Evolutionary conservation across 164 flowering plant genomes (phyloP), one percentile per base, ranked within the genome.

Genomic region (Sedum album): DNA sequence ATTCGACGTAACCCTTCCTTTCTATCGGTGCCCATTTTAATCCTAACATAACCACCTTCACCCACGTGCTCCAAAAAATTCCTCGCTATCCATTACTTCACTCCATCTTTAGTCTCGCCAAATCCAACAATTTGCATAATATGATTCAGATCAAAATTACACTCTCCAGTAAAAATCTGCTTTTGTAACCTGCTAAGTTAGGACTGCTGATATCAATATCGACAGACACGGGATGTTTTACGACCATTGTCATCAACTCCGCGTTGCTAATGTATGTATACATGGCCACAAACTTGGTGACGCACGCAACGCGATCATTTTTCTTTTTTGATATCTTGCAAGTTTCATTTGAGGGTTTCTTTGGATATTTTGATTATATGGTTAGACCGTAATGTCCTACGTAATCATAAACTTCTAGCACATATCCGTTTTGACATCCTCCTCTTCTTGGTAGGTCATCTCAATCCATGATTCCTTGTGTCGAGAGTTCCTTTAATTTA

Each of bases 401-500:
- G 53, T 48, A 48, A 18, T 48, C 53, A 48, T 48, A 48, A 0
- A 48, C 53, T 14, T 48, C 53, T 48, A 13, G 53, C 17, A 6
- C 18, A 15, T 20, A 48, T 20, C 53, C 53, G 17, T n/a, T n/a
- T 4, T 48, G 18, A 20, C 53, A 48, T 15, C 53, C 53, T 48
- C 53, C 53, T 48, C 21, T 48, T 48, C 53, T n/a, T 15, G 60
- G 60, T 0, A 55, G 60, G 20, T 39, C 42, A 39, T 39, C 42
- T 10, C 42, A 39, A 64, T 64, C 39, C 26, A 64, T 21, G 23
- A 64, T n/a, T n/a, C 35, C 66, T 35, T 64, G 66, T 23, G 33
- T 42, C 0, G 66, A 64, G 3, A 64, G 6, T 9, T 2, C 39
- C 7, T 31, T 23, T n/a, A 64, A 10, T 5, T 64, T 35, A 6